A percentile compares a stretch with the other conserved stretches of the same genome.
Evolutionary conservation across 345 rosid species (phyloP).

Genomic region (Iberis pinnata): DNA sequence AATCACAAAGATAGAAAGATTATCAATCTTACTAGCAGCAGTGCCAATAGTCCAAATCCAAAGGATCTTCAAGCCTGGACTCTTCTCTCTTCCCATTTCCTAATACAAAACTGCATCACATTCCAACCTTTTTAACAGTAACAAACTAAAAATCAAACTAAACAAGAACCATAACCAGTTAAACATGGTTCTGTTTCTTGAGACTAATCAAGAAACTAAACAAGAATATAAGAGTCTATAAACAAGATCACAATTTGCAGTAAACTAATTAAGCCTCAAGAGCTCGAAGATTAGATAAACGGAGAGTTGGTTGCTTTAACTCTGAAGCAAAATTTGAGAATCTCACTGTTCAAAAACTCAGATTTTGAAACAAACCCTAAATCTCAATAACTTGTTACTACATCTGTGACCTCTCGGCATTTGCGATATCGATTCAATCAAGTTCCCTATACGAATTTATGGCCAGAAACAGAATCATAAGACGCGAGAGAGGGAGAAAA

Average conservation of each 20-base stretch:
- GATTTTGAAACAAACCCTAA: conserved; percentile 1
- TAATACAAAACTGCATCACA: conserved; percentile 10
- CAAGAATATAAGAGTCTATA: background rate
- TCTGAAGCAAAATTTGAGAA: background rate
- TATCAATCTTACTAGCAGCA: conserved; percentile 45
- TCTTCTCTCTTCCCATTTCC: conserved; percentile 54
- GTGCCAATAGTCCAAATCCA: conserved; percentile 86
- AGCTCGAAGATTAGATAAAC: background rate
- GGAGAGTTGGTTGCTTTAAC: background rate
- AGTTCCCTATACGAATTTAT: background rate
- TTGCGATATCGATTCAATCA: background rate
- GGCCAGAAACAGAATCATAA: background rate
- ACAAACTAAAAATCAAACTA: background rate
- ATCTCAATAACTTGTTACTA: background rate
- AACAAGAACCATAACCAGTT: too few relatives aligned
- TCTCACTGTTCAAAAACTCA: background rate
- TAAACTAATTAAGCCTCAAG: background rate
- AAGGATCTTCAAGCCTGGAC: conserved; percentile 74
- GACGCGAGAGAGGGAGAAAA: background rate
- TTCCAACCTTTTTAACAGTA: background rate
- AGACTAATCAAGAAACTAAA: background rate
- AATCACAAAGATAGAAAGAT: background rate
- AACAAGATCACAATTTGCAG: background rate
- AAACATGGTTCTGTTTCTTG: background rate
- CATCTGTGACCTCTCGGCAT: background rate